phyloP scores from a whole-genome alignment of 768 basidiomycete genomes.

The Agrocybe praecox region DNA sequence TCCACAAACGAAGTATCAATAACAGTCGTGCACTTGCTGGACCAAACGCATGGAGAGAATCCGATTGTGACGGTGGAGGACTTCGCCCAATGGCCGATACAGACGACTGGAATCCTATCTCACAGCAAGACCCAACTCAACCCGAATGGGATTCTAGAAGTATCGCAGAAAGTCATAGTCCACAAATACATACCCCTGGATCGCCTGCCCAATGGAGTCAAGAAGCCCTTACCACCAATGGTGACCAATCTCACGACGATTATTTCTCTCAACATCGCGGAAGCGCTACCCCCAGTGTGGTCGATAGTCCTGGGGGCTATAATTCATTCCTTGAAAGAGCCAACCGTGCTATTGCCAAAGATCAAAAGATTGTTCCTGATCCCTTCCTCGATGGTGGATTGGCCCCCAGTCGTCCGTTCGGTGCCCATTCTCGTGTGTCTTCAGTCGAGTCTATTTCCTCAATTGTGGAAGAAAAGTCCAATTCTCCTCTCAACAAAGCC shows the following conservation, averaged over 20 bases:
- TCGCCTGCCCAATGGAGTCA: conserved; percentile 72
- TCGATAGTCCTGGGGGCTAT: conserved; percentile 50
- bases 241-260: conserved; percentile 52
- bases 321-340: conserved; percentile 84
- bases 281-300: conserved; percentile 26
- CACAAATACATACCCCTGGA: conserved; percentile 39
- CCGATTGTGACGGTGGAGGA: conserved; percentile 60
- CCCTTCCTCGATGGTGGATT: conserved; percentile 75
- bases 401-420: conserved; percentile 76
- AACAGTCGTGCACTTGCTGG: conserved; percentile 72
- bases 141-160: conserved; percentile 81
- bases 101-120: conserved; percentile 81
- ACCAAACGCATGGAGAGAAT: conserved; percentile 74
- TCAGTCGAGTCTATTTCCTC: conserved; percentile 93
- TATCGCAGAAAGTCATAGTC: conserved; percentile 38
- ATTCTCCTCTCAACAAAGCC: conserved; percentile 92
- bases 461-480: conserved; percentile 88
- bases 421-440: conserved; percentile 73
- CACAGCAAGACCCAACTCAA: conserved; percentile 63
- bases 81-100: conserved; percentile 59
- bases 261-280: conserved; percentile 44
- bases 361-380: conserved; percentile 78
- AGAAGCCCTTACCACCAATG: conserved; percentile 50
- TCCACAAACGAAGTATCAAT: conserved; percentile 84
- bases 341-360: conserved; percentile 80